A percentile compares a stretch with the other conserved stretches of the same genome.
Conservation (phyloP, 495 filamentous ascomycete species). For the Podospora pseudocomata region DNA sequence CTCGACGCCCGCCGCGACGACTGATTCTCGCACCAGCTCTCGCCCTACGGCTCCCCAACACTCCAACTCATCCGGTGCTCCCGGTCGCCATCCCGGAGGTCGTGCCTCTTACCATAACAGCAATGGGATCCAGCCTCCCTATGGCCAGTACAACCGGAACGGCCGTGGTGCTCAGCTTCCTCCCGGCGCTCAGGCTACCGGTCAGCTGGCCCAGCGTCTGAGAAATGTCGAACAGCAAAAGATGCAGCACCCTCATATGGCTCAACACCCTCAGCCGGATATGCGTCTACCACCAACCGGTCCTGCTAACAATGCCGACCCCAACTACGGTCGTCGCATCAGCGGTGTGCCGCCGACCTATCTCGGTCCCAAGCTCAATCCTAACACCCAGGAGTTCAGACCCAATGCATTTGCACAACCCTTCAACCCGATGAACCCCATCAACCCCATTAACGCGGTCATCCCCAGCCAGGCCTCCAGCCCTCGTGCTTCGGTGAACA, state of each 20-base stretch:
- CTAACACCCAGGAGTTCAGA: slow-evolving; percentile 76
- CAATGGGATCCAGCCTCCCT: slow-evolving; percentile 27
- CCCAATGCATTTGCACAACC: slow-evolving; percentile 72
- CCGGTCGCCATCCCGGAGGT: slow-evolving; percentile 33
- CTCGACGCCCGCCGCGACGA: slow-evolving; percentile 26
- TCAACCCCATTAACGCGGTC: not conserved
- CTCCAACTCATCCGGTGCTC: slow-evolving; percentile 30
- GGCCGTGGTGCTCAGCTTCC: slow-evolving; percentile 30
- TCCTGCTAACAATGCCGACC: slow-evolving; percentile 47
- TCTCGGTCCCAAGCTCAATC: slow-evolving; percentile 69
- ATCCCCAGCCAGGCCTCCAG: slow-evolving; percentile 60
- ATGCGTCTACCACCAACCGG: slow-evolving; percentile 51
- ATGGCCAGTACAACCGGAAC: slow-evolving; percentile 30
- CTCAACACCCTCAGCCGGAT: slow-evolving; percentile 40
- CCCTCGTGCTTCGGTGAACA: slow-evolving; percentile 53
- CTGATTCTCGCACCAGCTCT: slow-evolving; percentile 27
- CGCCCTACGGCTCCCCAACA: slow-evolving; percentile 34
- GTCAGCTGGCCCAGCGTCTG: slow-evolving; percentile 43
- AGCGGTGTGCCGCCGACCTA: slow-evolving; percentile 43
- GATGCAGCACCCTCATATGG: slow-evolving; percentile 36
- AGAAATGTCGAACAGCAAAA: slow-evolving; percentile 45
- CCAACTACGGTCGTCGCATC: slow-evolving; percentile 45
- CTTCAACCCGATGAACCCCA: slow-evolving; percentile 63
- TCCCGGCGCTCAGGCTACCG: slow-evolving; percentile 33
- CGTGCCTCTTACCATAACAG: slow-evolving; percentile 26